A percentile compares a stretch with the other conserved stretches of the same genome.
Conservation (phyloP, 768 basidiomycete species). For the Gyrodon lividus region DNA sequence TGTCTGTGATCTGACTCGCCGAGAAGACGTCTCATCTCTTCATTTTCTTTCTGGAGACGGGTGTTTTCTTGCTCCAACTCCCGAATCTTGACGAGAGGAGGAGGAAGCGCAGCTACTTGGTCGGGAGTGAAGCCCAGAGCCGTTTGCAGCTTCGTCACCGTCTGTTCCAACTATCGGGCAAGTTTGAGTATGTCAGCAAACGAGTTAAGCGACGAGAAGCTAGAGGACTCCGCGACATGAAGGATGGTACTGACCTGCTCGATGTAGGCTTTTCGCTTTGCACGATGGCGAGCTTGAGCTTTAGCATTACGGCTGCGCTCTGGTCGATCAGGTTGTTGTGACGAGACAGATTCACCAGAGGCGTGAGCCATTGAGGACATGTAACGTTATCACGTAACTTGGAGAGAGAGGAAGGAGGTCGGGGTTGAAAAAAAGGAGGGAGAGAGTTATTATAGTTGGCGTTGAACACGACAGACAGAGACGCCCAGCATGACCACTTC, state of each 20-base stretch:
- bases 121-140: conserved; percentile 72
- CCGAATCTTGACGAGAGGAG: conserved; percentile 71
- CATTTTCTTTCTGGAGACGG: conserved; percentile 68
- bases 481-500: conserved; percentile 20
- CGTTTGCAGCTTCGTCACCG: conserved; percentile 80
- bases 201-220: conserved; percentile 10
- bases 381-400: conserved; percentile 46
- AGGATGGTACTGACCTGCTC: conserved; percentile 59
- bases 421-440: conserved; percentile 46
- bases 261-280: conserved; percentile 91
- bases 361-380: conserved; percentile 59
- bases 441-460: conserved; percentile 37
- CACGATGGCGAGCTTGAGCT: conserved; percentile 87
- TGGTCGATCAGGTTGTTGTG: conserved; percentile 57
- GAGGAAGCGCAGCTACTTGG: conserved; percentile 70
- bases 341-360: conserved; percentile 42
- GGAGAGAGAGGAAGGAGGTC: conserved; percentile 42
- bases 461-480: conserved; percentile 20
- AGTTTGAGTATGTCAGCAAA: conserved; percentile 1
- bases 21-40: conserved; percentile 68
- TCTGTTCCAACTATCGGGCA: conserved; percentile 67
- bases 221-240: neutral
- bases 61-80: conserved; percentile 83
- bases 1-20: conserved; percentile 42
- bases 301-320: conserved; percentile 85